Evolutionary conservation across 345 rosid genomes (phyloP), one percentile per base, ranked within the genome.

Genomic region (Hibiscus syriacus): DNA sequence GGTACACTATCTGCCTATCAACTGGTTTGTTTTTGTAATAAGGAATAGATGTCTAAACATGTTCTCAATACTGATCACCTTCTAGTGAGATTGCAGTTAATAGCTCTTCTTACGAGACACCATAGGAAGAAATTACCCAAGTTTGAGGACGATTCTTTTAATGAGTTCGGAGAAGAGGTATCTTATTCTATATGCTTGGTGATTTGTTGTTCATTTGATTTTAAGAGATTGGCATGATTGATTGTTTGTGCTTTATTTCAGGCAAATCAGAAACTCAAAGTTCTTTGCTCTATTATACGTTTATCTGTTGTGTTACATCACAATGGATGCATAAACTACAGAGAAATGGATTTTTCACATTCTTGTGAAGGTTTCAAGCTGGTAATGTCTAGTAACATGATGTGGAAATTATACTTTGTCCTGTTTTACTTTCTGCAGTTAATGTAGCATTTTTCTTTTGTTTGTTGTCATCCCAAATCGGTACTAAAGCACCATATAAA

Each of bases 121-220:
- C 92, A 89, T 59, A 74, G 92, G 73, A 89, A 86, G 75, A 89
- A 86, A 70, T 80, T 83, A 69, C 95, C 88, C 6, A 78, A 82
- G 73, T 71, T 73, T 58, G 74, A 74, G 55, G 72, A 63, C 63
- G 52, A 68, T 65, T 79, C 83, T 34, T 52, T 82, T 62, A 70
- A 70, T 66, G 74, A 70, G 48, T 76, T 82, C 29, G 41, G 79
- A 57, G 81, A 75, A 68, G 74, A 83, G 82, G 91, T 89, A 72
- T 12, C 61, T 9, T n/a, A 52, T 70, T 50, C 73, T 26, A 20
- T 54, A 32, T 41, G 10, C 52, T 57, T 45, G 46, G 10, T 48
- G 36, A 25, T 22, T 26, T 19, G 16, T 66, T 19, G 63, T 25
- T 34, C 23, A 19, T 71, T 48, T 13, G 50, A 49, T 75, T 56